Evolutionary conservation across 1,284 basidiomycete genomes (phyloP).

Genomic region (Psilocybe mexicana): DNA sequence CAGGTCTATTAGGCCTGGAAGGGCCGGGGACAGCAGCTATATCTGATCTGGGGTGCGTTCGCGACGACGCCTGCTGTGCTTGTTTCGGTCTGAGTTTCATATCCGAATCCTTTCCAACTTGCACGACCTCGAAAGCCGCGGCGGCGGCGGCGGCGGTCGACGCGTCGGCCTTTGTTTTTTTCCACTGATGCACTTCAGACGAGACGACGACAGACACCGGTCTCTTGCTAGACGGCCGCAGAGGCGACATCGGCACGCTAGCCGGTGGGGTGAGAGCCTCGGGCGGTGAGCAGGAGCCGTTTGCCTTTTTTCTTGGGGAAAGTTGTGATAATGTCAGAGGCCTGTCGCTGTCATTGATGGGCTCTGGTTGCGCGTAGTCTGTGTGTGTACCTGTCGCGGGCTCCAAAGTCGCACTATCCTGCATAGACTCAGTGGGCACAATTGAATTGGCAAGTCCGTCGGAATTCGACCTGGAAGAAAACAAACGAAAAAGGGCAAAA

Average conservation of each 20-base stretch:
- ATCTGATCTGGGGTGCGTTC: neutral
- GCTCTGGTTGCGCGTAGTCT: slow-evolving; percentile 2
- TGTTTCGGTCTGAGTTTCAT: neutral
- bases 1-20: neutral
- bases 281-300: slow-evolving; percentile 3
- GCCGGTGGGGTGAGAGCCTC: slow-evolving; percentile 23
- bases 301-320: slow-evolving; percentile 42
- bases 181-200: slow-evolving; percentile 23
- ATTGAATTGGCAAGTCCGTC: slow-evolving; percentile 5
- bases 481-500: neutral
- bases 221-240: slow-evolving; percentile 39
- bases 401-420: slow-evolving; percentile 3
- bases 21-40: neutral
- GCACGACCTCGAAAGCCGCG: neutral
- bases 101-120: neutral
- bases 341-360: slow-evolving; percentile 20
- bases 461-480: slow-evolving; percentile 17
- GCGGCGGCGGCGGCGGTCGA: slow-evolving; percentile 4
- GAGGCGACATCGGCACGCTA: slow-evolving; percentile 24
- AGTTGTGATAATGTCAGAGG: slow-evolving; percentile 50
- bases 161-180: slow-evolving; percentile 29
- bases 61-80: neutral
- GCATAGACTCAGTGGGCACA: neutral
- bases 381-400: slow-evolving; percentile 11
- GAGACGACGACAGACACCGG: slow-evolving; percentile 22